Evolutionary conservation across 2,329 filamentous ascomycete species (phyloP).

Genomic region (Talaromyces sp.): DNA sequence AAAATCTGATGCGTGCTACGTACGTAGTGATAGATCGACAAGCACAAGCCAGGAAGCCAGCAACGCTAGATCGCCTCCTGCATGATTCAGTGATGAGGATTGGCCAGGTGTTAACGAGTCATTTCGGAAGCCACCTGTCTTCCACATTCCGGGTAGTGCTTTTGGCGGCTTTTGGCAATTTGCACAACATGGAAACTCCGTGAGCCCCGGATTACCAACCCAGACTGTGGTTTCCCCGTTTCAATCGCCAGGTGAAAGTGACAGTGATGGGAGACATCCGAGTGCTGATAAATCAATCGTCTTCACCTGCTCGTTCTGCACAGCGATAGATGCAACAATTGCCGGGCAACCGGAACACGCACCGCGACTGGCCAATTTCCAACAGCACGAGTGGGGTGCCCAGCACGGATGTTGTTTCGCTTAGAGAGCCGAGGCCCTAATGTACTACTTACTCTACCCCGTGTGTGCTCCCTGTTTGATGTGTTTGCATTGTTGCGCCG

Average conservation of each 20-base stretch:
- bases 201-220: background rate
- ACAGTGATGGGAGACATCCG: no score
- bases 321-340: background rate
- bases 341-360: background rate
- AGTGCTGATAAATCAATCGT: background rate
- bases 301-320: background rate
- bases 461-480: background rate
- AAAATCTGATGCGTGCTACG: background rate
- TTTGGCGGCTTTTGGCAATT: background rate
- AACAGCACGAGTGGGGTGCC: background rate
- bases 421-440: background rate
- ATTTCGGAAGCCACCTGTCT: background rate
- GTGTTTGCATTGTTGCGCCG: background rate
- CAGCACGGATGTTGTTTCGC: background rate
- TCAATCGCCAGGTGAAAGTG: no score
- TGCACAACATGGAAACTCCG: background rate
- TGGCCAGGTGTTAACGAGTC: background rate
- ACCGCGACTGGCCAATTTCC: background rate
- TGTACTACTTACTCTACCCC: background rate
- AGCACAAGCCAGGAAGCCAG: background rate
- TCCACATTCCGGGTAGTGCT: background rate
- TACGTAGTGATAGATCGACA: background rate
- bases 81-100: background rate
- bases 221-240: no score
- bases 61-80: background rate